Conservation (phyloP, 1,139 yeast genomes). For the Pichia sp. region DNA sequence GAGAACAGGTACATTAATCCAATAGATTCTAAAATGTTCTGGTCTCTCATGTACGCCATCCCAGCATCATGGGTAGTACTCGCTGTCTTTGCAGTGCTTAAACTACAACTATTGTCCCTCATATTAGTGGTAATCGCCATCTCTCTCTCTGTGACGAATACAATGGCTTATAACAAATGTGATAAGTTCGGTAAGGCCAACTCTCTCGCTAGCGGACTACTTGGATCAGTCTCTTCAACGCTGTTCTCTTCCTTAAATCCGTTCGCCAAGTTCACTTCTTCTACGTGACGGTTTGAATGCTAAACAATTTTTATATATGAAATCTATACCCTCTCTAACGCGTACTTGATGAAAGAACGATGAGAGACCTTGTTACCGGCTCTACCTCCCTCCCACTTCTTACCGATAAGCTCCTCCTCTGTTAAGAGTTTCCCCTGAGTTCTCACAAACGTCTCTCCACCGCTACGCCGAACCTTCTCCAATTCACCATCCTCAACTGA, state of each 20-base stretch:
- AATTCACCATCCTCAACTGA: conserved; percentile 28
- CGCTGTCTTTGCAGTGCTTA: conserved; percentile 70
- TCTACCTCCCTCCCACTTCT: conserved; percentile 22
- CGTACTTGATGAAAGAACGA: conserved; percentile 26
- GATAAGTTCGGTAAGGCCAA: conserved; percentile 88
- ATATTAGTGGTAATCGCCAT: conserved; percentile 59
- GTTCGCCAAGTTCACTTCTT: conserved; percentile 21
- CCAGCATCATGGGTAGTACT: conserved; percentile 72
- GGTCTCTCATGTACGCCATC: conserved; percentile 69
- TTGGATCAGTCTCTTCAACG: conserved; percentile 43
- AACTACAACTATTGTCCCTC: conserved; percentile 70
- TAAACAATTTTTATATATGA: neutral
- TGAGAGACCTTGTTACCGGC: conserved; percentile 27
- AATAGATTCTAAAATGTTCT: conserved; percentile 81
- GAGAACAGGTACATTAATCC: conserved; percentile 81
- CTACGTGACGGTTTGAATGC: no score
- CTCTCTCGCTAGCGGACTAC: conserved; percentile 25
- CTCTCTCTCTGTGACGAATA: conserved; percentile 68
- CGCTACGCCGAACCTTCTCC: conserved; percentile 1
- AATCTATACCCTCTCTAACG: conserved; percentile 1
- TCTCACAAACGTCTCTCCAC: conserved; percentile 12
- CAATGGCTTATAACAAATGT: conserved; percentile 84
- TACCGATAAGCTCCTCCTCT: conserved; percentile 29
- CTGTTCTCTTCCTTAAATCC: conserved; percentile 47
- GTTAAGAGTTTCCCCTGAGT: conserved; percentile 14